Conservation (phyloP, 345 rosid genomes). For the Eucalyptus tenuipes region DNA sequence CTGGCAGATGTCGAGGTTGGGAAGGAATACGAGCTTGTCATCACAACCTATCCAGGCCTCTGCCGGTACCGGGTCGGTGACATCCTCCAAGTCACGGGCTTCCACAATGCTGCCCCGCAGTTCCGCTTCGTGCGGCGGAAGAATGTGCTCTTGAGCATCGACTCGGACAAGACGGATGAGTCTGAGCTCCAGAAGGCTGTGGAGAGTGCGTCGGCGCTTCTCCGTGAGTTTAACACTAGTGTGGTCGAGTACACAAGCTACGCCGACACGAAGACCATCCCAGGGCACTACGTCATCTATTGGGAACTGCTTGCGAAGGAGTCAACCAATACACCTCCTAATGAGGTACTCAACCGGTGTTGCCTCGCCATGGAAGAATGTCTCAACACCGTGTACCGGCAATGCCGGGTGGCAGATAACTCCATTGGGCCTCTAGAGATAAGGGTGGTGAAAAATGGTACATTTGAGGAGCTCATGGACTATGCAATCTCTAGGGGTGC, state of each 20-base stretch:
- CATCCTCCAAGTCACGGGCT: conserved; percentile 72
- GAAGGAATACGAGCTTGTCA: conserved; percentile 72
- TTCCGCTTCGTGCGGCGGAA: conserved; percentile 70
- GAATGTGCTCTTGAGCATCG: conserved; percentile 73
- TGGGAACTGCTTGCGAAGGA: conserved; percentile 62
- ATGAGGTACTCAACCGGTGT: conserved; percentile 34
- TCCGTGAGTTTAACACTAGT: conserved; percentile 31
- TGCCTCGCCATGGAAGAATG: conserved; percentile 79
- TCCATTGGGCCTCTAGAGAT: conserved; percentile 75
- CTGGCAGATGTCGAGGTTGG: conserved; percentile 65
- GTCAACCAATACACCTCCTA: conserved; percentile 16
- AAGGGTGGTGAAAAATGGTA: conserved; percentile 63
- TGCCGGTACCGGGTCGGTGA: conserved; percentile 81
- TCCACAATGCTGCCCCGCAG: conserved; percentile 74
- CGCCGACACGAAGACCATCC: conserved; percentile 58
- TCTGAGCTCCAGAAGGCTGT: conserved; percentile 67
- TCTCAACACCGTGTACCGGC: conserved; percentile 69
- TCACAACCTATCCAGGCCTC: conserved; percentile 73
- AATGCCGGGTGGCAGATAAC: conserved; percentile 62
- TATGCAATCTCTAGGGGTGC: conserved; percentile 87
- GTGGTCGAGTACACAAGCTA: conserved; percentile 88
- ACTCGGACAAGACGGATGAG: conserved; percentile 81
- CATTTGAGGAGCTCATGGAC: conserved; percentile 89
- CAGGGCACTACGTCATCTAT: conserved; percentile 77
- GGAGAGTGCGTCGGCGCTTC: conserved; percentile 38